A percentile compares a stretch with the other conserved stretches of the same genome.
Conservation (phyloP, 768 basidiomycete genomes). For the Cystobasidium tubakii region DNA sequence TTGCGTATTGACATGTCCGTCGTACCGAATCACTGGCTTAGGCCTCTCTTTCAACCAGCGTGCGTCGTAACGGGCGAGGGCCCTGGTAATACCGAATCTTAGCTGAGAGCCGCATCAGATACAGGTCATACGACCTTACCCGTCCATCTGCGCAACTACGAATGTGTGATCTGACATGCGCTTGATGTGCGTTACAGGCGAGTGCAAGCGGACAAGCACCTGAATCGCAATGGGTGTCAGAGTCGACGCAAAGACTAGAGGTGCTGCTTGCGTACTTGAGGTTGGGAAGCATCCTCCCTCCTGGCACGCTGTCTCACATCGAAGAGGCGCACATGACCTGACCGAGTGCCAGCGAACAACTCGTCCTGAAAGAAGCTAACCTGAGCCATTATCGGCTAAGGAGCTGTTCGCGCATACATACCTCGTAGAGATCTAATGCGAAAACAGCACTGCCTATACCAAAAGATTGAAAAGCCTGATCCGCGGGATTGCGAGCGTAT, state of each 20-base stretch:
- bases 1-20: slow-evolving; percentile 27
- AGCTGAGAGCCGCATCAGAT: too few relatives aligned
- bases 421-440: slow-evolving; percentile 6
- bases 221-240: background rate
- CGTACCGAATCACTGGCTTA: background rate
- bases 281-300: background rate
- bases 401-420: background rate
- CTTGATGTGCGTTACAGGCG: slow-evolving; percentile 13
- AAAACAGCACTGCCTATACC: slow-evolving; percentile 32
- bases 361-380: background rate
- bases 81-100: background rate
- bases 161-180: background rate
- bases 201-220: slow-evolving; percentile 13
- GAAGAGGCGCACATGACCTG: slow-evolving; percentile 16
- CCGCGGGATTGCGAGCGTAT: background rate
- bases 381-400: background rate
- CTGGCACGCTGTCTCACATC: background rate
- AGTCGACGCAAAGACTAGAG: too few relatives aligned
- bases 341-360: slow-evolving; percentile 24
- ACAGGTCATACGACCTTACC: too few relatives aligned
- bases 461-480: background rate
- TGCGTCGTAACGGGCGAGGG: background rate
- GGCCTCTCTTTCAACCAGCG: background rate
- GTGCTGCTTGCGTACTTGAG: background rate
- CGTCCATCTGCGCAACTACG: slow-evolving; percentile 20